These are phyloP conservation scores for Ajuga reptans DNA, from an alignment of 305 asterid genomes.

Conservation along the genomic window DNA sequence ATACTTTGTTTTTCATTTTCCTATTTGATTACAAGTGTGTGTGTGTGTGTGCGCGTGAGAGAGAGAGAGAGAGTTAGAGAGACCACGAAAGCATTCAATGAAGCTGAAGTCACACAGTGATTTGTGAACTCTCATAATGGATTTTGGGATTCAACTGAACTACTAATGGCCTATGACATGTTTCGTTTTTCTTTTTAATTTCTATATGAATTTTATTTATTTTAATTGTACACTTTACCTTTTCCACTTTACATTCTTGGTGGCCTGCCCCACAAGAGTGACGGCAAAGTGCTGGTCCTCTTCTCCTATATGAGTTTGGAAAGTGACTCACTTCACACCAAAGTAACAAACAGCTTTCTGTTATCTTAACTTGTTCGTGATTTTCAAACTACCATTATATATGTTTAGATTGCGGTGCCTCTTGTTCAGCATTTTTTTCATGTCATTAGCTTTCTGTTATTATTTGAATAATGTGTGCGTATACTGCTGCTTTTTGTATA, in stretches of 20 bases:
- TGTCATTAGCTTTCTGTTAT: neutral
- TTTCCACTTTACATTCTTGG: neutral
- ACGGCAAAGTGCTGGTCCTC: neutral
- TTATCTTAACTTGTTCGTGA: neutral
- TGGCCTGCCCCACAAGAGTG: neutral
- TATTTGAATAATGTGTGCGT: neutral
- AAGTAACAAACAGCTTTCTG: neutral
- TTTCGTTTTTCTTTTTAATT: neutral
- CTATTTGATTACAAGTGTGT: neutral
- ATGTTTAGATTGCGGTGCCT: neutral
- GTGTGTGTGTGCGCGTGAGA: too few species aligned
- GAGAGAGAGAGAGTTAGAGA: neutral
- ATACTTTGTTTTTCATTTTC: neutral
- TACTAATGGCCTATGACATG: neutral
- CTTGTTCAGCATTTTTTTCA: neutral
- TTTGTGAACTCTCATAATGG: neutral
- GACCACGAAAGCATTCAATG: neutral
- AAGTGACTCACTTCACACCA: neutral
- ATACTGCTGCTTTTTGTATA: neutral
- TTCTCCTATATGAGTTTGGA: neutral
- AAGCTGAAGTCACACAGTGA: neutral
- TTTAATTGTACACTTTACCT: neutral
- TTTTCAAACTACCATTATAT: neutral
- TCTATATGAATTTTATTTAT: neutral
- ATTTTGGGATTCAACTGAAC: neutral